Evolutionary conservation across 2,329 filamentous ascomycete species (phyloP).

Genomic region (Phaeosphaeriaceae sp.): DNA sequence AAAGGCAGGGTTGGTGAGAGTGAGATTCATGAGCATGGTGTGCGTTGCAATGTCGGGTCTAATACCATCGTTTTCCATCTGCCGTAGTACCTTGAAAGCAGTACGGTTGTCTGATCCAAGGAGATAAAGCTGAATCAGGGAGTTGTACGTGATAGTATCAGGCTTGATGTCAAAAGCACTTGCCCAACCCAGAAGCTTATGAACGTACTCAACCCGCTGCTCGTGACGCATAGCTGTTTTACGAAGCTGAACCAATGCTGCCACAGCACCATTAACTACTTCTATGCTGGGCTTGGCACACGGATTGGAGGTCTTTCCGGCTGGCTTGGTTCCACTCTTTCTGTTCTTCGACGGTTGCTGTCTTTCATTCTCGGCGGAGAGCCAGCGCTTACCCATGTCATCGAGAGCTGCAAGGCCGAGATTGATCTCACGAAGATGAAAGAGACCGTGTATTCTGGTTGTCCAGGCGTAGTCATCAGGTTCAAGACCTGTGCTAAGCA

Average conservation of each 20-base stretch:
- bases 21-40: constrained; percentile 71
- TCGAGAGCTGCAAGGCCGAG: constrained; percentile 69
- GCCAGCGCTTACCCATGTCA: constrained; percentile 71
- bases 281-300: constrained; percentile 67
- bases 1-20: constrained; percentile 60
- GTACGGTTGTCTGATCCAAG: constrained; percentile 57
- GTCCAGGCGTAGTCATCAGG: constrained; percentile 75
- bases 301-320: constrained; percentile 37
- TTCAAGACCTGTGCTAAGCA: constrained; percentile 63
- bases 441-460: constrained; percentile 70
- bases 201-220: constrained; percentile 45
- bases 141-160: constrained; percentile 67
- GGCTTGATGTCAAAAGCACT: constrained; percentile 54
- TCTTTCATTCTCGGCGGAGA: constrained; percentile 40
- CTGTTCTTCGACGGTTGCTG: constrained; percentile 8
- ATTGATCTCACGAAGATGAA: constrained; percentile 61
- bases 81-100: constrained; percentile 60
- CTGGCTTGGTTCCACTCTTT: background rate
- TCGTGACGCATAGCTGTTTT: constrained; percentile 48
- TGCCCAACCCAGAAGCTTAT: constrained; percentile 52
- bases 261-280: constrained; percentile 73
- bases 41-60: constrained; percentile 73
- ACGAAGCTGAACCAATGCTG: constrained; percentile 60
- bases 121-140: constrained; percentile 68
- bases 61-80: constrained; percentile 66